Evolutionary conservation across 148 eudicot species (phyloP).

Genomic region (Heliosperma pusillum): DNA sequence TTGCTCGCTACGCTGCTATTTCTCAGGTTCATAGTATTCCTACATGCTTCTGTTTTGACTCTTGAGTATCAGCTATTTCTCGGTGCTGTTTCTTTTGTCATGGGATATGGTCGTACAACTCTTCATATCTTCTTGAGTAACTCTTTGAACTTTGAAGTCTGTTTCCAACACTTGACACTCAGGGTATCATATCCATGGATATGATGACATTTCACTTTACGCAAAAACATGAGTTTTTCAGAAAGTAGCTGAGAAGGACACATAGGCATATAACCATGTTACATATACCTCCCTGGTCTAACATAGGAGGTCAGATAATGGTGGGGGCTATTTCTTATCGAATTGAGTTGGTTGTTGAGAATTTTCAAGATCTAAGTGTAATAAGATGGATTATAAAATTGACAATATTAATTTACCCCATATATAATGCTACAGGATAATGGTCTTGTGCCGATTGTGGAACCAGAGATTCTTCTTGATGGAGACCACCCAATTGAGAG

Average conservation of each 20-base stretch:
- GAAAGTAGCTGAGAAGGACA: not conserved
- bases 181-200: not conserved
- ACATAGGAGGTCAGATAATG: not conserved
- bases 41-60: not conserved
- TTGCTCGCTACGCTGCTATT: slow-evolving; percentile 95
- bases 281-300: not conserved
- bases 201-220: not conserved
- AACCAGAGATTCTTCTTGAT: slow-evolving; percentile 98
- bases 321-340: not conserved
- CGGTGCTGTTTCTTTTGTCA: not conserved
- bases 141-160: no score
- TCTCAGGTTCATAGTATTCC: slow-evolving; percentile 56
- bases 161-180: not conserved
- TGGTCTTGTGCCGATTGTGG: slow-evolving; percentile 95
- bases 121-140: not conserved
- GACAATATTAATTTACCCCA: not conserved
- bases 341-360: not conserved
- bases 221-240: not conserved
- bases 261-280: not conserved
- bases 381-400: no score
- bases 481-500: slow-evolving; percentile 93
- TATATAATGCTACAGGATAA: slow-evolving; percentile 50
- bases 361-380: not conserved
- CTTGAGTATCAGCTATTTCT: not conserved
- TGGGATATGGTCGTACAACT: not conserved